These are phyloP conservation scores for Coprinopsis sp. DNA, from an alignment of 768 basidiomycete genomes.

Conservation along the genomic window DNA sequence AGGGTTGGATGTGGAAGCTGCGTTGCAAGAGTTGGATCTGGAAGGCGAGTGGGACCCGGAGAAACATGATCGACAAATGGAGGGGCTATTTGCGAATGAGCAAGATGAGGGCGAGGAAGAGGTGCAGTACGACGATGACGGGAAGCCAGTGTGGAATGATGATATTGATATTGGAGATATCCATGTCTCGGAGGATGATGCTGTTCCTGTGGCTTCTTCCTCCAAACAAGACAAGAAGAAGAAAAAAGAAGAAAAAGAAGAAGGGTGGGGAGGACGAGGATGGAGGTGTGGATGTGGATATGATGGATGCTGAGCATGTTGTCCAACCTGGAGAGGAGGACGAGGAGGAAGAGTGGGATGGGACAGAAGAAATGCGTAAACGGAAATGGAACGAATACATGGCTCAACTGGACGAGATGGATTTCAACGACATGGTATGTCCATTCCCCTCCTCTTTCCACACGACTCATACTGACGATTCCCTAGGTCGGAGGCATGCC, in stretches of 20 bases:
- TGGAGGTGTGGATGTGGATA: constrained; percentile 57
- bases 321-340: constrained; percentile 25
- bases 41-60: constrained; percentile 93
- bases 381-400: constrained; percentile 80
- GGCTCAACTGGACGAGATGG: constrained; percentile 85
- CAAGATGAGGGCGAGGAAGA: constrained; percentile 19
- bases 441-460: neutral
- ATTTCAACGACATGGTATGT: constrained; percentile 93
- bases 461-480: constrained; percentile 5
- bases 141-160: constrained; percentile 88
- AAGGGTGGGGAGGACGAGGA: constrained; percentile 43
- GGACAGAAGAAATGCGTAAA: constrained; percentile 89
- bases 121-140: constrained; percentile 32
- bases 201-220: constrained; percentile 15
- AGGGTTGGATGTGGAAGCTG: constrained; percentile 82
- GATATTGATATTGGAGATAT: constrained; percentile 82
- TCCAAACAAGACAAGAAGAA: constrained; percentile 24
- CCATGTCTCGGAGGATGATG: constrained; percentile 30
- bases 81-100: constrained; percentile 51
- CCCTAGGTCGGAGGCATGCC: constrained; percentile 85
- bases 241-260: constrained; percentile 53
- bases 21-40: constrained; percentile 68
- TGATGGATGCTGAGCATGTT: constrained; percentile 39
- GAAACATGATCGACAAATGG: constrained; percentile 81
- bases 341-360: constrained; percentile 72